Evolutionary conservation across 495 filamentous ascomycete genomes (phyloP).

Genomic region (Tricharina praecox): DNA sequence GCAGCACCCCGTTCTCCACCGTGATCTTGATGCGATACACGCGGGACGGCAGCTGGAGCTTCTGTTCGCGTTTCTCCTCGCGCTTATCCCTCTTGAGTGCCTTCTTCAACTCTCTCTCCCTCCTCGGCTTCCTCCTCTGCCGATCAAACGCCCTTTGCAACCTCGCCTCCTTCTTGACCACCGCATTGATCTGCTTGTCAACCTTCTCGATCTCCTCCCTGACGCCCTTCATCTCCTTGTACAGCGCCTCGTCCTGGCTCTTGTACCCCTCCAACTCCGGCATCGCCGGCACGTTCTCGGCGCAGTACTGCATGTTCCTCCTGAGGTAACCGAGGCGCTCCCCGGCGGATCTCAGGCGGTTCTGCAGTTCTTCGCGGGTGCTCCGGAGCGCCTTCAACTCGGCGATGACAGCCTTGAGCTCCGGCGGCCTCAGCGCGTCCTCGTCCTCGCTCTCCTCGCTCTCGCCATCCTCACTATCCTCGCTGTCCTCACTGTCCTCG

Average conservation of each 20-base stretch:
- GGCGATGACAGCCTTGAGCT: slow-evolving; percentile 15
- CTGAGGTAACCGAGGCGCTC: slow-evolving; percentile 9
- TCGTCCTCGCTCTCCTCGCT: slow-evolving; percentile 28
- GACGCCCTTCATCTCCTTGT: neutral
- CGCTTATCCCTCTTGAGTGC: slow-evolving; percentile 27
- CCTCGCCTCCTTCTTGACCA: slow-evolving; percentile 16
- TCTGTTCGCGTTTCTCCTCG: slow-evolving; percentile 35
- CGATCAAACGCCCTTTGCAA: neutral
- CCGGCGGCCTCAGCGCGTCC: neutral
- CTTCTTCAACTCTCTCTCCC: slow-evolving; percentile 29
- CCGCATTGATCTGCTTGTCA: slow-evolving; percentile 27
- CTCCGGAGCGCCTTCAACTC: slow-evolving; percentile 18
- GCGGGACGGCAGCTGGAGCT: slow-evolving; percentile 36
- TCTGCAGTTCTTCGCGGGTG: slow-evolving; percentile 23
- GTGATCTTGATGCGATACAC: slow-evolving; percentile 42
- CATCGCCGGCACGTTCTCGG: neutral
- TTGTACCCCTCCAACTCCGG: neutral
- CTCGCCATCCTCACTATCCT: too few species aligned
- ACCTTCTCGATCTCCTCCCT: slow-evolving; percentile 15
- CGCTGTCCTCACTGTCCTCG: slow-evolving; percentile 39
- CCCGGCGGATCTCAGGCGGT: slow-evolving; percentile 28
- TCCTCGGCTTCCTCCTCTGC: slow-evolving; percentile 4
- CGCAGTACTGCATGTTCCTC: neutral
- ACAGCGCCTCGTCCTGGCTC: neutral
- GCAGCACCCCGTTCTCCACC: slow-evolving; percentile 30